Percentiles rank a stretch among this genome's conserved stretches.
phyloP scores from a whole-genome alignment of 2,329 filamentous ascomycete species.

The Fusarium succisae region DNA sequence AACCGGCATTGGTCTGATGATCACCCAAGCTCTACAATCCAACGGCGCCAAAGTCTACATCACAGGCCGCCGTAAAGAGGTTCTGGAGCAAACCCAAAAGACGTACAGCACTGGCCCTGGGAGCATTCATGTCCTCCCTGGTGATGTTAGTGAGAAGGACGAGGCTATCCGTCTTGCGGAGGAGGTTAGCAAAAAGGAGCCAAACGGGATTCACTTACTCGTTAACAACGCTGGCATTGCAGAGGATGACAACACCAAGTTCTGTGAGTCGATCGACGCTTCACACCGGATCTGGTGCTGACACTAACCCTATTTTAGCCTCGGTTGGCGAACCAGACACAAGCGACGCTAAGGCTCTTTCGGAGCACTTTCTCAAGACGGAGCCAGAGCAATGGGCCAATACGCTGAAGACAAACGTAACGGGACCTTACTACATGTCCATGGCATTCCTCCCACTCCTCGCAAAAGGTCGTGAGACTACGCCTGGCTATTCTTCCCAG shows the following conservation, averaged over 20 bases:
- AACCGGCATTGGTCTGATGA: constrained; percentile 2
- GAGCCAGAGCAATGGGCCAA: not conserved
- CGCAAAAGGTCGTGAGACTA: not conserved
- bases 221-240: constrained; percentile 10
- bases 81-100: not conserved
- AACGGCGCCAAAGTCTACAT: constrained; percentile 15
- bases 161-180: not conserved
- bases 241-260: not conserved
- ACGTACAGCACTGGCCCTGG: not conserved
- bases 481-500: not conserved
- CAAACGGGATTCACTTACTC: not conserved
- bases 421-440: constrained; percentile 5
- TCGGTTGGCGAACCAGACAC: not conserved
- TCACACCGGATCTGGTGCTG: accelerated
- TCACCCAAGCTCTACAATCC: not conserved
- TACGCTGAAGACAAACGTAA: not conserved
- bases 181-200: not conserved
- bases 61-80: not conserved
- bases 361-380: not conserved
- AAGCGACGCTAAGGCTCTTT: not conserved
- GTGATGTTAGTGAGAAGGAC: not conserved
- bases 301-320: not conserved
- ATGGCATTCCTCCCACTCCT: not conserved
- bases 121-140: not conserved
- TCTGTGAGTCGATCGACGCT: accelerated